Conservation (phyloP, 2,329 filamentous ascomycete species). For the Ophiostoma sp. region DNA sequence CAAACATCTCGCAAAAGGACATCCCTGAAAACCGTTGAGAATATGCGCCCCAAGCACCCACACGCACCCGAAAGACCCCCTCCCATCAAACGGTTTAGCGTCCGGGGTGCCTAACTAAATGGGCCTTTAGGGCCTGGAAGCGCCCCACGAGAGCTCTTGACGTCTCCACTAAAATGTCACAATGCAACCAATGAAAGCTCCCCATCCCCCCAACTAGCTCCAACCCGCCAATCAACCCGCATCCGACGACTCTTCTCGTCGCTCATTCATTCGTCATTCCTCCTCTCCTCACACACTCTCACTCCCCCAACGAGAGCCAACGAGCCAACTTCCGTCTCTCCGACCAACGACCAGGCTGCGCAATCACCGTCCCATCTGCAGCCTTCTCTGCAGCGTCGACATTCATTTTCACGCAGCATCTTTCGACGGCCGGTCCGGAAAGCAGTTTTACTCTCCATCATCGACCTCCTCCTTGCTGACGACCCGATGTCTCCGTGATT, state of each 20-base stretch:
- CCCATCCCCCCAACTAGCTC: neutral
- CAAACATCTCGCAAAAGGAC: neutral
- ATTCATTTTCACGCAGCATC: neutral
- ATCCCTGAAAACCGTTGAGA: constrained; percentile 1
- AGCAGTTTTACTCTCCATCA: neutral
- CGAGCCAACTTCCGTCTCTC: neutral
- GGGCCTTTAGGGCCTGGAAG: neutral
- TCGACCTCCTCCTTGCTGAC: neutral
- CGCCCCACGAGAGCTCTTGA: constrained; percentile 13
- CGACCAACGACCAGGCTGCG: neutral
- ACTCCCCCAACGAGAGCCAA: neutral
- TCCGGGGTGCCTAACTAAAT: constrained; percentile 4
- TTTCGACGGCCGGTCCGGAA: neutral
- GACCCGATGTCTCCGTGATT: constrained; percentile 7
- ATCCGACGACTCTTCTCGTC: neutral
- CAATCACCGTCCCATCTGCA: neutral
- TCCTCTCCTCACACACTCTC: neutral
- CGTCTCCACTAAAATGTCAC: neutral
- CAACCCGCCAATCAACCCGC: neutral
- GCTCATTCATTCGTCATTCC: neutral
- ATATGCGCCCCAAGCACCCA: neutral
- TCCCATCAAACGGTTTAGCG: neutral
- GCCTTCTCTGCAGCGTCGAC: no score
- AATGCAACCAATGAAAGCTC: neutral
- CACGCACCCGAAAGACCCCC: neutral